These are phyloP conservation scores for Triglochin maritima DNA, from an alignment of 106 monocot genomes.

Conservation along the genomic window DNA sequence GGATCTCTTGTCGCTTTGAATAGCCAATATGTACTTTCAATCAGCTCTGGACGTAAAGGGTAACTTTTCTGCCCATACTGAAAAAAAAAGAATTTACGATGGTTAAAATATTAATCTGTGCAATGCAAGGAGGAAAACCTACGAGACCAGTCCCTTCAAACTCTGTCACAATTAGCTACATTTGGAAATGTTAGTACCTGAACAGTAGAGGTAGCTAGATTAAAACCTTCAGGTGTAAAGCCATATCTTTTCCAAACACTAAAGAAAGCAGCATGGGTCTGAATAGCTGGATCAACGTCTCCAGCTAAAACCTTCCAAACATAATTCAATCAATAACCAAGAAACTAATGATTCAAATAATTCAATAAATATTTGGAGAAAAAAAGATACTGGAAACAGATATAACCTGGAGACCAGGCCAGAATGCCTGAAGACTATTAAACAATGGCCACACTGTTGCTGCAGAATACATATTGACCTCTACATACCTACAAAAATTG, in stretches of 20 bases:
- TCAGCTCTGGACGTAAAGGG: slow-evolving; percentile 88
- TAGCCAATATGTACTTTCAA: slow-evolving; percentile 96
- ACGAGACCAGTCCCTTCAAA: no score
- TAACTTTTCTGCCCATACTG: slow-evolving; percentile 93
- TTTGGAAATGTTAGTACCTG: slow-evolving; percentile 37
- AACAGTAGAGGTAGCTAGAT: slow-evolving; percentile 66
- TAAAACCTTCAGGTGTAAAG: slow-evolving; percentile 94
- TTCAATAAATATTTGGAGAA: background rate
- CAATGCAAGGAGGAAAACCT: no score
- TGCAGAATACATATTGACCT: slow-evolving; percentile 98
- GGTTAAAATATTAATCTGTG: no score
- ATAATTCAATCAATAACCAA: slow-evolving; percentile 19
- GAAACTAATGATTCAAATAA: background rate
- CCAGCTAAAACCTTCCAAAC: slow-evolving; percentile 92
- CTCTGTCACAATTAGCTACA: no score
- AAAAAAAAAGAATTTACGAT: background rate
- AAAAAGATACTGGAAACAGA: background rate
- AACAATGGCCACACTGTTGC: slow-evolving; percentile 94
- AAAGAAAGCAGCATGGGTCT: slow-evolving; percentile 96
- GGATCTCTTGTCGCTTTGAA: slow-evolving; percentile 90
- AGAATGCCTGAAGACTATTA: slow-evolving; percentile 96
- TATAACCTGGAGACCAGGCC: slow-evolving; percentile 98
- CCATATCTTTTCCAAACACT: slow-evolving; percentile 98
- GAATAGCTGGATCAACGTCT: slow-evolving; percentile 86
- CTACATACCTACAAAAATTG: slow-evolving; percentile 61